Base-by-base conservation (phyloP, 495 filamentous ascomycete species). In the Lichenothelia convexa region DNA sequence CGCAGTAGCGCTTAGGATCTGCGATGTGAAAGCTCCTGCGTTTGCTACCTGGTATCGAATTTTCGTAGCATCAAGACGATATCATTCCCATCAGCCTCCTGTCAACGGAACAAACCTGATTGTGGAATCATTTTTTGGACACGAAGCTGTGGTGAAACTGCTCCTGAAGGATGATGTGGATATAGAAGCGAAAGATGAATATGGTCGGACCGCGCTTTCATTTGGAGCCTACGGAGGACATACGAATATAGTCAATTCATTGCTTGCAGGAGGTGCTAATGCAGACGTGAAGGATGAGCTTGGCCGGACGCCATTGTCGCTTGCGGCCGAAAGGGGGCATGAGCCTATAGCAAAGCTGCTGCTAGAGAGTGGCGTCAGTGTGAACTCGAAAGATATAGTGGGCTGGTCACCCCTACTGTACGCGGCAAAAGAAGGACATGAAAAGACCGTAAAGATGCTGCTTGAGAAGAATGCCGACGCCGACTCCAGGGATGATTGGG, bases 101-200 rank as follows among this genome's bases (percentile, higher is more conserved):
- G n/a, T n/a, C n/a, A n/a, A n/a, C n/a, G n/a, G 24, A 13, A 27
- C 24, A 27, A 13, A 27, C 13, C 24, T 27, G 24, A 7, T 8
- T 27, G 24, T 36, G 18, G 34, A 9, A 26, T 21, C 34, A 15
- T 36, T 8, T 26, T 2, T 27, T 16, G 34, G 19, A 12, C 18
- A 23, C 16, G 34, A 36, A 5, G 20, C 34, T 19, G 18, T 36
- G 18, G 34, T 36, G 16, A 26, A 36, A 15, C 34, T 36, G 20
- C 34, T 36, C 4, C 20, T 36, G 4, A 12, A 13, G 8, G 34
- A 9, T 11, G 20, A 26, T 11, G 18, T 27, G 3, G 18, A 36
- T 12, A 22, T 36, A 19, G 18, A 36, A n/a, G 18, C 20, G 11
- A 26, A 30, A 16, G 17, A 26, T 9, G 34, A 36, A 22, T 4